Percentiles rank a stretch among this genome's conserved stretches.
Conservation (phyloP, 2,329 filamentous ascomycete genomes). For the Epichloe glyceriae region DNA sequence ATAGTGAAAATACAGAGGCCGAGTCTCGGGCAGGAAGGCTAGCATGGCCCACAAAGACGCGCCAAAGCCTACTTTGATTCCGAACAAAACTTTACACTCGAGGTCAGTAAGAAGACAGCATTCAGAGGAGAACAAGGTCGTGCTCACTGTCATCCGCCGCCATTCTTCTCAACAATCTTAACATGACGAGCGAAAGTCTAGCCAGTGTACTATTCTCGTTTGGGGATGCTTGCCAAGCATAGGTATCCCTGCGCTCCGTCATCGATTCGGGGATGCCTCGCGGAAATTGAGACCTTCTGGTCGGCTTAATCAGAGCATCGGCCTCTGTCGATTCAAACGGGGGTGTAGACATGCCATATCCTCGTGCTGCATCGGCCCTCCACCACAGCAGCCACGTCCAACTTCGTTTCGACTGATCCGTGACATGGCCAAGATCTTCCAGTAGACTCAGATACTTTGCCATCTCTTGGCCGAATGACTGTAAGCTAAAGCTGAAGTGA, state of each 20-base stretch:
- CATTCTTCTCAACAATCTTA: constrained; percentile 30
- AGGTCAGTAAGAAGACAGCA: background rate
- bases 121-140: background rate
- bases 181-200: constrained; percentile 25
- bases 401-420: constrained; percentile 44
- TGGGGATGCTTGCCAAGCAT: constrained; percentile 34
- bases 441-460: constrained; percentile 64
- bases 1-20: constrained; percentile 69
- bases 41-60: constrained; percentile 74
- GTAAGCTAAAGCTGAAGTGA: constrained; percentile 78
- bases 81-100: constrained; percentile 43
- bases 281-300: constrained; percentile 35
- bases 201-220: constrained; percentile 27
- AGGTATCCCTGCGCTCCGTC: constrained; percentile 31
- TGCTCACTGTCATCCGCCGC: constrained; percentile 35
- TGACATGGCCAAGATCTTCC: constrained; percentile 63
- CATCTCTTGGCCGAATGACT: constrained; percentile 80
- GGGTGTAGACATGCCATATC: constrained; percentile 7
- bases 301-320: constrained; percentile 23
- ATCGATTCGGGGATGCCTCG: constrained; percentile 36
- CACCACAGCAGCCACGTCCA: constrained; percentile 79
- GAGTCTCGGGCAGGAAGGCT: constrained; percentile 61
- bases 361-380: constrained; percentile 18
- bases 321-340: constrained; percentile 19
- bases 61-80: constrained; percentile 78